Base-by-base conservation (phyloP, 2,329 filamentous ascomycete genomes). In the Colletotrichum sp. region DNA sequence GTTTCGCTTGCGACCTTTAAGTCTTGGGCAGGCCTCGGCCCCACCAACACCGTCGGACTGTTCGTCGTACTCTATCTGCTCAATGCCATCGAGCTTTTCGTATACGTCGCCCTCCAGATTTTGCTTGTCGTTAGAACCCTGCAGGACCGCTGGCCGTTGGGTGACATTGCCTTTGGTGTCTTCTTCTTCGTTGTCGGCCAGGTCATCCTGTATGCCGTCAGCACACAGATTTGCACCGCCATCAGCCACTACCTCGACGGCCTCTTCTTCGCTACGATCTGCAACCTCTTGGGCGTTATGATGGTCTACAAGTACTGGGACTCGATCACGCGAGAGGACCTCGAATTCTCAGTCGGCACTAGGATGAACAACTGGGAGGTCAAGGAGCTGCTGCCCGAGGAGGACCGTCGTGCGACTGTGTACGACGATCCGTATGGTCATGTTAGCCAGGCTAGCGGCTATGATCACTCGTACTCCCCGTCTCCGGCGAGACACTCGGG, bases 271-370 rank as follows among this genome's bases (percentile, higher is more conserved):
- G 95, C 96, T 6, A 98, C 96, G 1, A 93, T 96, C 71, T 97
- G 96, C 88, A 99, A 99, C 83, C 87, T 99, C 60, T 88, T 99
- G 59, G 95, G 93, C 15, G 96, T 99, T 77, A 99, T 99, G 97
- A 99, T 99, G 97, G 93, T 99, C 49, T 99, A 99, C 91, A 99
- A 99, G 96, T 99, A 98, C 89, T 99, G 97, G 97, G 97, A 99
- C 83, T 98, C 96, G 18, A 99, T 99, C 85, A 99, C 97, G 26
- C 96, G 95, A 83, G 97, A 99, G 87, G 97, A 99, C 84, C 93
- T 99, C 79, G 97, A 99, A 84, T 99, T 99, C 86, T 98, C 96
- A 4, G 97, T 99, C 66, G 96, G 96, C 79, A 95, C 95, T 75
- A 95, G 96, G 84, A 94, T 95, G 86, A 98, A 98, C 87, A 98